phyloP scores from a whole-genome alignment of 2,329 filamentous ascomycete genomes.

The Colletotrichum lentis region DNA sequence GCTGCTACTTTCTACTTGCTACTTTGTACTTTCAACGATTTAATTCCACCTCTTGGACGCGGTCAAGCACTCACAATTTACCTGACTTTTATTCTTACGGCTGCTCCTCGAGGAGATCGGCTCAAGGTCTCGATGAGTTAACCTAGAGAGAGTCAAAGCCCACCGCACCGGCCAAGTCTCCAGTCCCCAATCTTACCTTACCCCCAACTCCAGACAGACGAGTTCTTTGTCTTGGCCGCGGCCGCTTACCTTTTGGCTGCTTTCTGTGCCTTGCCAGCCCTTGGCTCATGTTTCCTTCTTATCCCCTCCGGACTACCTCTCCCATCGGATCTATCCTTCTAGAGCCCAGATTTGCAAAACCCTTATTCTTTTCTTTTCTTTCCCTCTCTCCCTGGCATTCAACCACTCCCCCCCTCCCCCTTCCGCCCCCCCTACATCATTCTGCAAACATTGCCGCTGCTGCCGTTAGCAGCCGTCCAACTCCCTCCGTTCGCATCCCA shows the following conservation, averaged over 20 bases:
- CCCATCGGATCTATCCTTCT: slow-evolving; percentile 23
- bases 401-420: not conserved
- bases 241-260: slow-evolving; percentile 9
- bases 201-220: not conserved
- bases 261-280: slow-evolving; percentile 6
- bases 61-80: no score
- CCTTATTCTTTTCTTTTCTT: not conserved
- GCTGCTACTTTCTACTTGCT: not conserved
- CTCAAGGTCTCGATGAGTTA: not conserved
- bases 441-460: slow-evolving; percentile 4
- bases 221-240: slow-evolving; percentile 3
- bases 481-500: slow-evolving; percentile 9
- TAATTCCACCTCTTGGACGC: not conserved
- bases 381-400: not conserved
- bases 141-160: not conserved
- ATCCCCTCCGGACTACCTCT: slow-evolving; percentile 32
- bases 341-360: slow-evolving; percentile 15
- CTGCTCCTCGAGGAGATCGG: not conserved
- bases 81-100: no score
- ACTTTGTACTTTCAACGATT: not conserved
- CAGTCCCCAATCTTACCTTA: not conserved
- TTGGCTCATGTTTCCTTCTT: slow-evolving; percentile 25
- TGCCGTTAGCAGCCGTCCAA: slow-evolving; percentile 19
- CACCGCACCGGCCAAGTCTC: not conserved
- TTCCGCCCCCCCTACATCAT: not conserved